A percentile compares a stretch with the other conserved stretches of the same genome.
Evolutionary conservation across 306 rosid genomes (phyloP).

Genomic region (Vigna mungo): DNA sequence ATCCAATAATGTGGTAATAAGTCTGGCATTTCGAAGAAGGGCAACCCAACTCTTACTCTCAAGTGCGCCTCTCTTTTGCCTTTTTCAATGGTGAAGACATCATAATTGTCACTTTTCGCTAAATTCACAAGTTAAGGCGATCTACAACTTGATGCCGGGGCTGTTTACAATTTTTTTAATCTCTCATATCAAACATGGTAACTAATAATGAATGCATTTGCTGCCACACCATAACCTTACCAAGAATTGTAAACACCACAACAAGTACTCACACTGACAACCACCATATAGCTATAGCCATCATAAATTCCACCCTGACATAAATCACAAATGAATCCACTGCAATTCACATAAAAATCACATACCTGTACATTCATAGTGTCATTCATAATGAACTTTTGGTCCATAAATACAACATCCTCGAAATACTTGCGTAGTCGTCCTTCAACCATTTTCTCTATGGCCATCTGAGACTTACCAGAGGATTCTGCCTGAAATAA

Average conservation of each 20-base stretch:
- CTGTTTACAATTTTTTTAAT: background rate
- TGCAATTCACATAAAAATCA: conserved; percentile 31
- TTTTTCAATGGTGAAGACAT: conserved; percentile 9
- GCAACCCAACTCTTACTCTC: conserved; percentile 1
- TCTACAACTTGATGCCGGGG: background rate
- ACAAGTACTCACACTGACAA: background rate
- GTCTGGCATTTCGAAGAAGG: background rate
- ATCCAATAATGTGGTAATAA: conserved; percentile 16
- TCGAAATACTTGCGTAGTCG: conserved; percentile 88
- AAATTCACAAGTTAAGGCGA: background rate
- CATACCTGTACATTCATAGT: conserved; percentile 76
- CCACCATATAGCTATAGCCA: conserved; percentile 14
- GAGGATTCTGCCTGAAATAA: conserved; percentile 81
- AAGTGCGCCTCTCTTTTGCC: background rate
- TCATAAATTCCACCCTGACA: conserved; percentile 15
- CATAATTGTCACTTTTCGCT: conserved; percentile 2
- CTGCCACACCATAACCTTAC: background rate
- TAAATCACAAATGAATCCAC: conserved; percentile 21
- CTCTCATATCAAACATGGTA: background rate
- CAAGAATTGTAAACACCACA: conserved; percentile 1
- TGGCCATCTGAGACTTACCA: conserved; percentile 85
- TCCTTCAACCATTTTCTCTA: conserved; percentile 96
- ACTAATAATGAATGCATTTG: conserved; percentile 4
- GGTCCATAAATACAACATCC: conserved; percentile 92
- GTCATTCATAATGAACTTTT: conserved; percentile 78